Percentiles rank a stretch among this genome's conserved stretches.
These are phyloP conservation scores for Scleroderma bovista DNA, from an alignment of 768 basidiomycete genomes.

Conservation along the genomic window DNA sequence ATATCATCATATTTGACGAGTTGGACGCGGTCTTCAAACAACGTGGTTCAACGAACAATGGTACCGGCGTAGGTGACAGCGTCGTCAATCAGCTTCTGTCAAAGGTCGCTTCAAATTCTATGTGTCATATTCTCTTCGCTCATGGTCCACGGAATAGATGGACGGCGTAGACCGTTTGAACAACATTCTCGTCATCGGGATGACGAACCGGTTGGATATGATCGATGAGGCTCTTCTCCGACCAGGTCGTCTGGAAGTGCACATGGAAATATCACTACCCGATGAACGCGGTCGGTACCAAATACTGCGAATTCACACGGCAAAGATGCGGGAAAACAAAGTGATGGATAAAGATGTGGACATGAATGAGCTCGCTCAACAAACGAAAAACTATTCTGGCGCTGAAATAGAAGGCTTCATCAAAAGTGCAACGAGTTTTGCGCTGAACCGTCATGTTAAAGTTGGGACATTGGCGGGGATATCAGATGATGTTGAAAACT, in stretches of 20 bases:
- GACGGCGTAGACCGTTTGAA: conserved; percentile 98
- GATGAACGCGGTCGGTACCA: conserved; percentile 90
- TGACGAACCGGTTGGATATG: conserved; percentile 99
- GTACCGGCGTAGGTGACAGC: conserved; percentile 98
- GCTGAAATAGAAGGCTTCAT: conserved; percentile 94
- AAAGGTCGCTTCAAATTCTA: conserved; percentile 52
- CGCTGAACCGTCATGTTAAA: conserved; percentile 96
- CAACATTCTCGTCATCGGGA: conserved; percentile 98
- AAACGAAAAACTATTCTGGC: conserved; percentile 97
- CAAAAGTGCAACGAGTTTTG: conserved; percentile 98
- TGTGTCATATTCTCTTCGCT: conserved; percentile 2
- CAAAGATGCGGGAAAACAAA: conserved; percentile 87
- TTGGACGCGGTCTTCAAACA: conserved; percentile 98
- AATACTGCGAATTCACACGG: conserved; percentile 92
- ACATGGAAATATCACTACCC: conserved; percentile 98
- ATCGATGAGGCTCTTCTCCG: conserved; percentile 97
- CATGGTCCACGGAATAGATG: conserved; percentile 54
- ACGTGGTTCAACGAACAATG: conserved; percentile 84
- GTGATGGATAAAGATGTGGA: conserved; percentile 88
- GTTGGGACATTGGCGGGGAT: conserved; percentile 97
- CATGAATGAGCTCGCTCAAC: conserved; percentile 68
- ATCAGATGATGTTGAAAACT: conserved; percentile 90
- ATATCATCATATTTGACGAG: conserved; percentile 99
- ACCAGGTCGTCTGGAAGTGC: conserved; percentile 97
- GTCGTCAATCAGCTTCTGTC: conserved; percentile 98